These are phyloP conservation scores for Calendula officinalis DNA, from an alignment of 129 eudicot species.

Conservation along the genomic window DNA sequence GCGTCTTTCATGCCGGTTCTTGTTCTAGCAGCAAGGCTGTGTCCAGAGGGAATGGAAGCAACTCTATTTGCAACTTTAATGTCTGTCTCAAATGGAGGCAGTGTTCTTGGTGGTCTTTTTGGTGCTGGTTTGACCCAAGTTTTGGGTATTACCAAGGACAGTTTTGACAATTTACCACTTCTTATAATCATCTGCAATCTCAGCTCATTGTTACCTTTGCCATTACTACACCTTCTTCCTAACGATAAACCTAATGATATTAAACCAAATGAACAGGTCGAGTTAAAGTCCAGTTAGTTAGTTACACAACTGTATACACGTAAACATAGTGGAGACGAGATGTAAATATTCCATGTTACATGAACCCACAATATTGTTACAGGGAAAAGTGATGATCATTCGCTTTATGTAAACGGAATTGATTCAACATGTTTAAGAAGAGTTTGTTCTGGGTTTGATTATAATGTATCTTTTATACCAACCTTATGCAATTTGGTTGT, in stretches of 20 bases:
- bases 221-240: constrained; percentile 86
- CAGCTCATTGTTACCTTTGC: constrained; percentile 85
- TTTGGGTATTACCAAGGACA: constrained; percentile 82
- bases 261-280: constrained; percentile 47
- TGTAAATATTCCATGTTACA: constrained; percentile 13
- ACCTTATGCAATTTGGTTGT: too few relatives aligned
- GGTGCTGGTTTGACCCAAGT: constrained; percentile 88
- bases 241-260: constrained; percentile 45
- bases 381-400: background rate
- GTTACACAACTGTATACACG: background rate
- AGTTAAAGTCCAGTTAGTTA: constrained; percentile 53
- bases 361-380: constrained; percentile 4
- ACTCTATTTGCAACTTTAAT: constrained; percentile 94
- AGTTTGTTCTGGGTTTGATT: too few relatives aligned
- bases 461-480: too few relatives aligned
- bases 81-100: constrained; percentile 90
- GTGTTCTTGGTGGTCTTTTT: constrained; percentile 85
- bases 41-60: constrained; percentile 98
- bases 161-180: constrained; percentile 64
- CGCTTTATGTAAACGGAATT: too few relatives aligned
- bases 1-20: constrained; percentile 98
- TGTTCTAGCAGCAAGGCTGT: constrained; percentile 85
- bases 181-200: constrained; percentile 83
- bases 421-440: too few relatives aligned
- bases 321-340: background rate